Base-by-base conservation (phyloP, 192 early-diverging fungal species). In the Coemansia sp. region DNA sequence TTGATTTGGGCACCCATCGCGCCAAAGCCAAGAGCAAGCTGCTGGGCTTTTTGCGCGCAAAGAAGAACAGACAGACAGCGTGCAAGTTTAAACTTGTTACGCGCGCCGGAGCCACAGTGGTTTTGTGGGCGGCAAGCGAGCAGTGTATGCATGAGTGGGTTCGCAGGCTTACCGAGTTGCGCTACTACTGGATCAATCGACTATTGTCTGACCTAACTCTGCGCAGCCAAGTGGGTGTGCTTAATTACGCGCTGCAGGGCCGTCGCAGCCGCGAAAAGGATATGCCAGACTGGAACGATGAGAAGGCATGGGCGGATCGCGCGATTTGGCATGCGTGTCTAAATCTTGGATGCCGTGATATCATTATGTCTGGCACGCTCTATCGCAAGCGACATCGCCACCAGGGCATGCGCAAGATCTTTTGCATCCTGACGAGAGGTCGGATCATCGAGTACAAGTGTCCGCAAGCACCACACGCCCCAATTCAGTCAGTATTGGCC, bases 371-470 rank as follows among this genome's bases (percentile, higher is more conserved):
- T 3, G 85, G 85, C 0, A 68, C 80, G 58, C 60, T 86, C 72
- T 86, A 80, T 36, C 74, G 85, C 64, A 86, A 86, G 60, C 78
- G 73, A 31, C 64, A 69, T 29, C 77, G 78, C 10, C 77, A 83
- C 58, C 72, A 79, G 39, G 76, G 80, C 11, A 75, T 86, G 75
- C 72, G 75, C 39, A 76, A 73, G n/a, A 72, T 80, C 31, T 83
- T 83, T 55, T 86, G 81, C 62, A 72, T 86, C 6, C 38, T 86
- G 62, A 77, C 80, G 1, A 78, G 66, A 5, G 80, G 80, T 6
- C 73, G 73, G 33, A 63, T 86, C 15, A 70, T 86, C 27, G 85
- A 86, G 53, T 86, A 74, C 61, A 66, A 76, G 34, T 79, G 64
- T 24, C 76, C 76, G 1, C 41, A 61, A 2, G 52, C 64, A n/a